Evolutionary conservation across 2,329 filamentous ascomycete genomes (phyloP).

Genomic region (Epichloe elymi): DNA sequence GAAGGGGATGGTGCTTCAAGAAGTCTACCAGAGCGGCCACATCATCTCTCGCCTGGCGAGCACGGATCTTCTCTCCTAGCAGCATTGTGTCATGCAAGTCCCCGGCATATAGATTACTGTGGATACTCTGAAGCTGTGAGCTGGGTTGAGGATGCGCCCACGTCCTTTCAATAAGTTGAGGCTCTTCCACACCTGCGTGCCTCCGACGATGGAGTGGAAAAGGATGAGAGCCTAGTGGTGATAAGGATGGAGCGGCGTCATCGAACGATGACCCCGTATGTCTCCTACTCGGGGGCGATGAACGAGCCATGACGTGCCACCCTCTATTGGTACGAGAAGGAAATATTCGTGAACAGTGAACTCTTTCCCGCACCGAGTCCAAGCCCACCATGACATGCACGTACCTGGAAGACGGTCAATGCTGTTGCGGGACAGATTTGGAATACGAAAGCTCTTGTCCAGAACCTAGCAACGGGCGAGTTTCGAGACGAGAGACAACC

Average conservation of each 20-base stretch:
- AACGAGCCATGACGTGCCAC: conserved; percentile 1
- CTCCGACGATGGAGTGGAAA: conserved; percentile 3
- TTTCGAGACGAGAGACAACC: conserved; percentile 2
- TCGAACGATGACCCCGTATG: background rate
- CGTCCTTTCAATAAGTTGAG: background rate
- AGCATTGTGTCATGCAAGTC: conserved; percentile 3
- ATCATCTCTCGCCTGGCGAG: conserved; percentile 13
- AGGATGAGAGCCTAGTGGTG: conserved; percentile 3
- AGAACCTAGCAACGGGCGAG: background rate
- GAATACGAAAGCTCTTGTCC: background rate
- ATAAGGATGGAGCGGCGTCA: conserved; percentile 1
- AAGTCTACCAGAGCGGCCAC: conserved; percentile 32
- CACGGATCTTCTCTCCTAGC: conserved; percentile 7
- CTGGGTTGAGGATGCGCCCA: background rate
- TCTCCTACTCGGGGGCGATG: background rate
- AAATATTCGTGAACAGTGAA: background rate
- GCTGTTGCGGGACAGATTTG: background rate
- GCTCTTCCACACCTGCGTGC: conserved; percentile 1
- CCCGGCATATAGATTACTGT: conserved; percentile 1
- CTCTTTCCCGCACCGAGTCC: background rate
- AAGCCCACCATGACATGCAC: background rate
- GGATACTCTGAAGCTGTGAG: background rate
- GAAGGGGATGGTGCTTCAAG: conserved; percentile 34
- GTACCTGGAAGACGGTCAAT: background rate
- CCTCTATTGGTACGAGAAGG: background rate